These are phyloP conservation scores for Pyrenula aspistea DNA, from an alignment of 495 filamentous ascomycete species.

Conservation along the genomic window DNA sequence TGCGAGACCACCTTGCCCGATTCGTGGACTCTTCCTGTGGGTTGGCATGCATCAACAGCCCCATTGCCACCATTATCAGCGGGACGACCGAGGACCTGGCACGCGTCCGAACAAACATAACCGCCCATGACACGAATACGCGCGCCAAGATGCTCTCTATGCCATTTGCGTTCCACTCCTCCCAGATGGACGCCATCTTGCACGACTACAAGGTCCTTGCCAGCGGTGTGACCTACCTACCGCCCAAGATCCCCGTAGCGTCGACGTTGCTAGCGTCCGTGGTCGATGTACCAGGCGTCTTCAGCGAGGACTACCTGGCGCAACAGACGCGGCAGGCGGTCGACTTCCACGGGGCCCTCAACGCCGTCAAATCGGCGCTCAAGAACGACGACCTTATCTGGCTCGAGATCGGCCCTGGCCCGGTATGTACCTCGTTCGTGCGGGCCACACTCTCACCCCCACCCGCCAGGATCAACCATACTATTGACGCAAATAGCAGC, in stretches of 20 bases:
- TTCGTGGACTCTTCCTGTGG: conserved; percentile 17
- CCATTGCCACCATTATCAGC: conserved; percentile 48
- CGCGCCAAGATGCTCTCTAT: conserved; percentile 21
- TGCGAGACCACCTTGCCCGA: conserved; percentile 2
- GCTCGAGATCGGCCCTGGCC: conserved; percentile 29
- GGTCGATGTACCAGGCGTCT: conserved; percentile 8
- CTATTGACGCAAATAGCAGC: conserved; percentile 32
- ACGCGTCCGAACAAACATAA: not conserved
- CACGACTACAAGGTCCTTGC: conserved; percentile 26
- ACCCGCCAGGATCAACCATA: conserved; percentile 13
- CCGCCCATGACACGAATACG: conserved; percentile 20
- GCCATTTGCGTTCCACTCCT: conserved; percentile 42
- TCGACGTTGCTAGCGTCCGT: conserved; percentile 15
- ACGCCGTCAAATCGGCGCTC: conserved; percentile 6
- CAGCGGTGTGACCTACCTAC: conserved; percentile 20
- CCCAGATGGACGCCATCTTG: conserved; percentile 38
- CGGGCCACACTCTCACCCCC: conserved; percentile 9
- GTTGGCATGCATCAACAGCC: conserved; percentile 54
- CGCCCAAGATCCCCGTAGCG: conserved; percentile 15
- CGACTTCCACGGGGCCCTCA: conserved; percentile 15
- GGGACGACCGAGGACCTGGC: conserved; percentile 19
- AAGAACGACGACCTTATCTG: conserved; percentile 12
- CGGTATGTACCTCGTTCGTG: conserved; percentile 14
- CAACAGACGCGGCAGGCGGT: conserved; percentile 19
- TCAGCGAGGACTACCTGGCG: conserved; percentile 19